phyloP scores from a whole-genome alignment of 2,329 filamentous ascomycete genomes.

The Trichophyton mentagrophytes region DNA sequence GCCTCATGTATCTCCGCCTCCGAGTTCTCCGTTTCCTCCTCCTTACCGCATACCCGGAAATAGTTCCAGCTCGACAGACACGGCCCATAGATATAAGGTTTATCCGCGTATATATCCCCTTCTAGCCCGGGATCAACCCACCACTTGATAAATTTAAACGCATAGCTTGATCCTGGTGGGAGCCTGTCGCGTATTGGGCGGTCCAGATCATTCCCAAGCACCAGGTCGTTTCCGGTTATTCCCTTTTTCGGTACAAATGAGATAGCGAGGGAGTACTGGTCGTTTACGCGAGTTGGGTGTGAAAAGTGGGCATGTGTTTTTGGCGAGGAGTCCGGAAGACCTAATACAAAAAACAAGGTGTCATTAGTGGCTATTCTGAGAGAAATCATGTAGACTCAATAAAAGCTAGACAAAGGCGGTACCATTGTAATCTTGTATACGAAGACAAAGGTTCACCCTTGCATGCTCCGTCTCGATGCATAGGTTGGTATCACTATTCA shows the following conservation, averaged over 20 bases:
- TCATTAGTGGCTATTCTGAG: not conserved
- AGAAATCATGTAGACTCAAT: not conserved
- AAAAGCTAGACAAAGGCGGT: conserved; percentile 4
- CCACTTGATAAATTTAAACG: conserved; percentile 76
- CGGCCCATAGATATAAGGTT: conserved; percentile 74
- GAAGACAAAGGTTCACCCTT: conserved; percentile 57
- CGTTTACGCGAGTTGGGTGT: conserved; percentile 52
- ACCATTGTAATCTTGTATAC: conserved; percentile 52
- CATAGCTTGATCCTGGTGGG: conserved; percentile 73
- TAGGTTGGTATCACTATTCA: conserved; percentile 56
- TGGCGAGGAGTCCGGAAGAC: conserved; percentile 49
- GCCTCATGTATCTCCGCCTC: conserved; percentile 35
- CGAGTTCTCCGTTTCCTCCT: conserved; percentile 19
- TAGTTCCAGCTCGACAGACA: conserved; percentile 69
- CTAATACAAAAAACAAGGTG: not conserved
- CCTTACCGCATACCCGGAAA: conserved; percentile 50
- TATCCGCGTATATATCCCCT: conserved; percentile 76
- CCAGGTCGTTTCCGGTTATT: conserved; percentile 58
- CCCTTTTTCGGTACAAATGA: conserved; percentile 58
- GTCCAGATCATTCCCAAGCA: conserved; percentile 95
- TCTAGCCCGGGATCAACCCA: conserved; percentile 84
- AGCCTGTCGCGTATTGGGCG: conserved; percentile 74
- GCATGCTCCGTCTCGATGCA: conserved; percentile 52
- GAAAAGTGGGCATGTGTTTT: conserved; percentile 65
- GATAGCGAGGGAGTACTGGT: conserved; percentile 78